Conservation (phyloP, 2,329 filamentous ascomycete species). For the Cladosporium phlei region DNA sequence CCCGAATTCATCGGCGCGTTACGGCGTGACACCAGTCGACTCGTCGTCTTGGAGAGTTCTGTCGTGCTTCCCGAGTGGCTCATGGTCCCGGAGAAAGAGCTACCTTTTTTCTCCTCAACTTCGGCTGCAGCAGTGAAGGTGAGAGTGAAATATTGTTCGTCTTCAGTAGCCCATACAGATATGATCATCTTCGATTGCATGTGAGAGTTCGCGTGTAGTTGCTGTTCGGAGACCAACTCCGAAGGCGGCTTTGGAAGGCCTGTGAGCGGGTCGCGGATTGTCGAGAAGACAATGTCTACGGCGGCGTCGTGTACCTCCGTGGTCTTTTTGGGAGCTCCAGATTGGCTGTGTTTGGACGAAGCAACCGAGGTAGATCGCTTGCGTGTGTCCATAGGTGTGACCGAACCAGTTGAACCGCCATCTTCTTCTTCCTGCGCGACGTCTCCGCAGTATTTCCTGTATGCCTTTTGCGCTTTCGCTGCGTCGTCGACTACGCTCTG, state of each 20-base stretch:
- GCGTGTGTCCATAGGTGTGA: conserved; percentile 12
- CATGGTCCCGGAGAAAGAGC: not conserved
- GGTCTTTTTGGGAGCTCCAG: conserved; percentile 25
- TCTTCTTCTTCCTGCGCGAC: conserved; percentile 16
- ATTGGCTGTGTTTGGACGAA: conserved; percentile 17
- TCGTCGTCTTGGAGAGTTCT: conserved; percentile 27
- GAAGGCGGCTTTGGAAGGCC: conserved; percentile 38
- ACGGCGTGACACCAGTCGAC: conserved; percentile 40
- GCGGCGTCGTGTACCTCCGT: conserved; percentile 55
- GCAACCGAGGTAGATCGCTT: conserved; percentile 19
- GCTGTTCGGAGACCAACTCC: conserved; percentile 24
- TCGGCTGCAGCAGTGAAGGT: conserved; percentile 61
- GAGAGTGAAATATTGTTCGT: conserved; percentile 65
- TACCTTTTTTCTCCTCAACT: not conserved
- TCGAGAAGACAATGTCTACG: conserved; percentile 63
- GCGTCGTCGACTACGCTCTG: conserved; percentile 41
- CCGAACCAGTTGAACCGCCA: conserved; percentile 22
- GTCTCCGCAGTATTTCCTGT: conserved; percentile 4
- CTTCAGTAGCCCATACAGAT: conserved; percentile 66
- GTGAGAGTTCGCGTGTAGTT: conserved; percentile 27
- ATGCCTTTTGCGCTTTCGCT: conserved; percentile 23
- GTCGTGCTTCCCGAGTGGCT: conserved; percentile 16
- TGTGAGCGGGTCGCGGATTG: conserved; percentile 36
- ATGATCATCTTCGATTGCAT: conserved; percentile 70
- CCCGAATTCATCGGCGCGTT: conserved; percentile 33